These are phyloP conservation scores for Isatis tinctoria DNA, from an alignment of 345 rosid species.

Conservation along the genomic window DNA sequence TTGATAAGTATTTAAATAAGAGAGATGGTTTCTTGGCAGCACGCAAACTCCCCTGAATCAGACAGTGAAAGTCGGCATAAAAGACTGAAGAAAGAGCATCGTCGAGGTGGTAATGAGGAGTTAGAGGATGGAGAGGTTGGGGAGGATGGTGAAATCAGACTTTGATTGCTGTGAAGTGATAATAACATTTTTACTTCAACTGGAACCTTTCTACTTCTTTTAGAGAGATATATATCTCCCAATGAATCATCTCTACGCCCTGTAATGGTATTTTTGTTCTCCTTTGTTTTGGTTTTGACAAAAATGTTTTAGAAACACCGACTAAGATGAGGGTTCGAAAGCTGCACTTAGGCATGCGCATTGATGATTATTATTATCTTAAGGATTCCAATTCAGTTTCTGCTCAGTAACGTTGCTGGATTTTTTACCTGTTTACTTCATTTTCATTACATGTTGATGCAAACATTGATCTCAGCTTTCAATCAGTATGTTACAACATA, in stretches of 20 bases:
- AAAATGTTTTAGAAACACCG: neutral
- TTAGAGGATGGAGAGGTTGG: slow-evolving; percentile 98
- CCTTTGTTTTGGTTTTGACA: neutral
- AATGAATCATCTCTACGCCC: neutral
- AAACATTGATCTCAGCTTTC: too few relatives aligned
- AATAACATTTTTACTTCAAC: neutral
- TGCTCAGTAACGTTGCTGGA: too few relatives aligned
- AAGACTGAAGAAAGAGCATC: slow-evolving; percentile 75
- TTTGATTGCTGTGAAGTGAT: slow-evolving; percentile 24
- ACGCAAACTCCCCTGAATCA: slow-evolving; percentile 75
- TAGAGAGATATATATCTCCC: neutral
- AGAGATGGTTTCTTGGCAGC: neutral
- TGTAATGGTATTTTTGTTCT: neutral
- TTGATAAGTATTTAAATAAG: neutral
- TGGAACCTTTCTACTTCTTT: neutral
- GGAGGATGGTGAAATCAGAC: slow-evolving; percentile 79
- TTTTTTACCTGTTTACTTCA: too few relatives aligned
- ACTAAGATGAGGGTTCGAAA: too few relatives aligned
- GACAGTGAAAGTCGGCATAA: slow-evolving; percentile 73
- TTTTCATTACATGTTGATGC: too few relatives aligned
- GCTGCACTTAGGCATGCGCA: too few relatives aligned
- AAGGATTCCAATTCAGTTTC: too few relatives aligned
- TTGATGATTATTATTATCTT: too few relatives aligned
- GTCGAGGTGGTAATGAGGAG: slow-evolving; percentile 68
- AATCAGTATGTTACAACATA: too few relatives aligned